Percentiles rank a stretch among this genome's conserved stretches.
Evolutionary conservation across 306 rosid species (phyloP).

Genomic region (Abrus precatorius): DNA sequence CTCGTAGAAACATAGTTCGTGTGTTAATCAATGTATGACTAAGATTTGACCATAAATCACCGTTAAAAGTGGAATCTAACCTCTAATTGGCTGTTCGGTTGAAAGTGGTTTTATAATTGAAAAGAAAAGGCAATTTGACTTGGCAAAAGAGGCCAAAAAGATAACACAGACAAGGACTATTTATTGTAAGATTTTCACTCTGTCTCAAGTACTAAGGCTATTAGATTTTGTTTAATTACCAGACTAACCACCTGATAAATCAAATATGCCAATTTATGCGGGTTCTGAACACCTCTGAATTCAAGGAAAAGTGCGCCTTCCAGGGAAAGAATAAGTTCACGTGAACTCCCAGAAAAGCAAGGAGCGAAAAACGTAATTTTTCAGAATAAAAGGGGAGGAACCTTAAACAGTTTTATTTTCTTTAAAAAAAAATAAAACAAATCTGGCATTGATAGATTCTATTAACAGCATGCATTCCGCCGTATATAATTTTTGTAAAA

Average conservation of each 20-base stretch:
- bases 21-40: slow-evolving; percentile 5
- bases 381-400: slow-evolving; percentile 15
- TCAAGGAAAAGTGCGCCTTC: slow-evolving; percentile 4
- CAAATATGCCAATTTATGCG: slow-evolving; percentile 17
- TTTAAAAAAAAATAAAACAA: not conserved
- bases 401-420: not conserved
- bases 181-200: slow-evolving; percentile 10
- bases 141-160: slow-evolving; percentile 42
- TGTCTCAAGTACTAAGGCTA: not conserved
- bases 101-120: slow-evolving; percentile 7
- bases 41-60: slow-evolving; percentile 41
- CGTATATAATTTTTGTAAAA: slow-evolving; percentile 20
- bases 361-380: slow-evolving; percentile 1
- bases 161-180: slow-evolving; percentile 4
- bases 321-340: slow-evolving; percentile 18
- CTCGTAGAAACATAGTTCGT: slow-evolving; percentile 9
- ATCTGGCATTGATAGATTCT: not conserved
- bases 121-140: not conserved
- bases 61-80: slow-evolving; percentile 11
- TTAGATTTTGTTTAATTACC: slow-evolving; percentile 21
- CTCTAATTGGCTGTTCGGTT: slow-evolving; percentile 32
- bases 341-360: slow-evolving; percentile 44
- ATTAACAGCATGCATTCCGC: slow-evolving; percentile 18
- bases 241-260: slow-evolving; percentile 12
- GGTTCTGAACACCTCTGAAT: not conserved